Evolutionary conservation across 2,329 filamentous ascomycete species (phyloP).

Genomic region (Trichoderma sp.): DNA sequence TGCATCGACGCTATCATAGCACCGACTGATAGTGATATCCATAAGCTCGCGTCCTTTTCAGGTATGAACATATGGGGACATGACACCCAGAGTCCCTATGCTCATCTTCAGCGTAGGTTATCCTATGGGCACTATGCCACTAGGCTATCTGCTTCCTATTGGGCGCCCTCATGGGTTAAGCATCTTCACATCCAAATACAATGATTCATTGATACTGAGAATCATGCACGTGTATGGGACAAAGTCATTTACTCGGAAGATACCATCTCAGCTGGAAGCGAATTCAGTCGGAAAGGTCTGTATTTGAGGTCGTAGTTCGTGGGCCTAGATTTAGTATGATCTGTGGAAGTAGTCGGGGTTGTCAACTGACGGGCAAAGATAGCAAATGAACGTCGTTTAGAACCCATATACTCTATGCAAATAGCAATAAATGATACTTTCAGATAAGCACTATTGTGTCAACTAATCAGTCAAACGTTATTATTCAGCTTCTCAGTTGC

Average conservation of each 20-base stretch:
- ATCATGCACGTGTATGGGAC: neutral
- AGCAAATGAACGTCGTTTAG: fast-evolving
- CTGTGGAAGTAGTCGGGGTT: neutral
- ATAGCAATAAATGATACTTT: neutral
- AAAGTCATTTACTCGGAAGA: neutral
- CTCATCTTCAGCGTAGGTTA: neutral
- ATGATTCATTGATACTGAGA: neutral
- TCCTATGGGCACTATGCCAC: neutral
- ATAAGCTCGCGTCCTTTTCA: neutral
- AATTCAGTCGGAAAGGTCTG: neutral
- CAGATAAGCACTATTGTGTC: neutral
- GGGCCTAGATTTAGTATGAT: neutral
- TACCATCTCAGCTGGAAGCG: neutral
- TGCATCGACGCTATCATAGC: neutral
- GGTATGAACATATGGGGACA: neutral
- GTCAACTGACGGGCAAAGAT: neutral
- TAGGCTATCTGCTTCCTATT: neutral
- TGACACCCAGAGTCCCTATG: neutral
- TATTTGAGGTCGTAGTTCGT: neutral
- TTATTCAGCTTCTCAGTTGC: neutral
- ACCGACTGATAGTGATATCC: neutral
- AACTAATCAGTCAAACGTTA: neutral
- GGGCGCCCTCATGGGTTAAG: neutral
- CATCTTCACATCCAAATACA: neutral
- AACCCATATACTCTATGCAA: neutral